phyloP scores from a whole-genome alignment of 352 stramenopile genomes.

The Globisporangium acanthophoron region DNA sequence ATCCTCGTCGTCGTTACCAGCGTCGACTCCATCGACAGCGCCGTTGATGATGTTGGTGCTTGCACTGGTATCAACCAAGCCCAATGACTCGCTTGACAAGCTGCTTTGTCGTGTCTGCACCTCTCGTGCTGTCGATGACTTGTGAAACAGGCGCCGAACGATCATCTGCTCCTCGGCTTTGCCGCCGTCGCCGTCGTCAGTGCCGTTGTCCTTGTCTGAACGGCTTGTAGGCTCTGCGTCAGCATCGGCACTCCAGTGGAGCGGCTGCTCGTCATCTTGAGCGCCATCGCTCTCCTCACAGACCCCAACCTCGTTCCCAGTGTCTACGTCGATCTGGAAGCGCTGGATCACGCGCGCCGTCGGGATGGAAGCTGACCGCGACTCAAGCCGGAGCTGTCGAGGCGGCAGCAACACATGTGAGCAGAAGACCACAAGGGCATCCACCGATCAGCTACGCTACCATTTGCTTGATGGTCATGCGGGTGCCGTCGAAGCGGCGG shows the following conservation, averaged over 20 bases:
- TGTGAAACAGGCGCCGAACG: constrained; percentile 9
- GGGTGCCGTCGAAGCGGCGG: constrained; percentile 48
- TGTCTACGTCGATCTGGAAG: constrained; percentile 55
- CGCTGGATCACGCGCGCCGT: constrained; percentile 28
- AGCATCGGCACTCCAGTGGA: neutral
- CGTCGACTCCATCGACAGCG: neutral
- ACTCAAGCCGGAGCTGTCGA: constrained; percentile 31
- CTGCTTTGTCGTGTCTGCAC: neutral
- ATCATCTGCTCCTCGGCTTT: constrained; percentile 6
- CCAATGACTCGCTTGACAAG: neutral
- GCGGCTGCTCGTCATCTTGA: neutral
- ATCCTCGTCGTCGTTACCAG: constrained; percentile 10
- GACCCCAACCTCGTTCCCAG: constrained; percentile 18
- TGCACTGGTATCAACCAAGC: neutral
- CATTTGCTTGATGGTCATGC: constrained; percentile 63
- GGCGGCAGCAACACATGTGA: neutral
- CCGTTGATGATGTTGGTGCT: neutral
- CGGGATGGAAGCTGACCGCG: constrained; percentile 36
- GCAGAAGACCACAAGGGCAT: neutral
- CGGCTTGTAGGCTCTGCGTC: neutral
- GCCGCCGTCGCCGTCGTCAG: neutral
- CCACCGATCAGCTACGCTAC: constrained; percentile 10
- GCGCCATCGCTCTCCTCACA: neutral
- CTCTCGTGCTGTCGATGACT: neutral
- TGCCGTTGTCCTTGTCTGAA: neutral